Base-by-base conservation (phyloP, 2,329 filamentous ascomycete species). In the Penicillium sp. region DNA sequence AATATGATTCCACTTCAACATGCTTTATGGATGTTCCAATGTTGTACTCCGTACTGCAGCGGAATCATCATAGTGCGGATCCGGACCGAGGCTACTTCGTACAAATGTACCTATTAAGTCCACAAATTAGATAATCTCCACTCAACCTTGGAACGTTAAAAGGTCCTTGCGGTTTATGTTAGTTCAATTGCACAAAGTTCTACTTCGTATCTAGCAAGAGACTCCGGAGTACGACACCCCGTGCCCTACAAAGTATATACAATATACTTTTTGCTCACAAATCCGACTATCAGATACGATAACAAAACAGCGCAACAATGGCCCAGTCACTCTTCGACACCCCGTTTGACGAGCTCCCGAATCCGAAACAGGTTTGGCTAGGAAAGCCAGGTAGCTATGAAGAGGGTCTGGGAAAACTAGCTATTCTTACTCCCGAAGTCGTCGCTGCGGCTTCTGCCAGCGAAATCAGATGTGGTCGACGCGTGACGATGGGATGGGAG, bases 401-500 rank as follows among this genome's bases (percentile, higher is more conserved):
- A 50, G 82, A 85, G 69, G 82, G 82, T 4, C 69, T 83, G 1
- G 82, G 82, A 22, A 77, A 81, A 56, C 72, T 79, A 6, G 76
- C 72, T 1, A 74, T 81, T 4, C 74, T 85, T 26, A 85, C 82
- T 0, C 78, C 81, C 1, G 74, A 82, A 1, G 70, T 80, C 1
- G 80, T 85, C 3, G 76, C 78, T 6, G 72, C 73, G 22, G 76
- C 80, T 0, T 82, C 82, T 2, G 67, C 75, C 5, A 71, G 73
- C 5, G 78, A 82, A 61, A 84, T 85, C 61, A 74, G 72, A 38
- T 79, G 78, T 0, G 83, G 83, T 13, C 72, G 73, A 20, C 75
- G 81, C 32, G 76, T 84, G 24, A 79, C 79, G 10, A 73, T 85
- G 38, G 77, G 78, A 26, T 85, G 82, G 82, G 79, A 82, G 24